Base-by-base conservation (phyloP, 805 yeast genomes). In the Vanderwaltozyma tropicalis region DNA sequence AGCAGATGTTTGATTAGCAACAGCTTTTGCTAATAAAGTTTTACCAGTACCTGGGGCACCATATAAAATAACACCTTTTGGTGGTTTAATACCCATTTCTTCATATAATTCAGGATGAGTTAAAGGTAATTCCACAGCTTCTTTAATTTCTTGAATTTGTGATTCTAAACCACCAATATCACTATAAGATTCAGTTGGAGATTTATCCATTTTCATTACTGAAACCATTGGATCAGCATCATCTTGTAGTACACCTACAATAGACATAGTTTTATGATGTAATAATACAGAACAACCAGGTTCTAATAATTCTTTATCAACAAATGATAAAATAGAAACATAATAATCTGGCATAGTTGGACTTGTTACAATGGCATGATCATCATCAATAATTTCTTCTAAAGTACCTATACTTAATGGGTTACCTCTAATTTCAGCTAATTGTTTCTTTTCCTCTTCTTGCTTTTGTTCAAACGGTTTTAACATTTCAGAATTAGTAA, bases 31-130 rank as follows among this genome's bases (percentile, higher is more conserved):
- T 49, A 89, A 70, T 41, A 89, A 67, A 1, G 97, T 89, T 62
- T 89, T 89, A 52, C 97, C 97, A 3, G 97, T 89, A 63, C 97
- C 97, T 26, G 97, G 97, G 0, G 96, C 94, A 55, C 97, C 97
- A 58, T 89, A 89, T 41, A 89, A 69, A 50, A 89, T 88, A 37
- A 89, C 97, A 66, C 97, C 97, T 66, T 89, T 89, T 37, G 97
- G 97, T 11, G 96, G 97, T 56, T 88, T 87, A 54, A 89, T 89
- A 52, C 97, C 97, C 96, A 89, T 88, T 62, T 88, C 96, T 66
- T 92, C 96, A 63, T 88, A 89, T 51, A 89, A 68, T 61, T 89
- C 97, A 0, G 97, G 97, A 63, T 89, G 96, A 12, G 96, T 87
- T 45, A 88, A 70, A 11, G 97, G 97, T 52, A 89, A 71, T 62